phyloP scores from a whole-genome alignment of 2,329 filamentous ascomycete species.

The Escovopsis sp. region DNA sequence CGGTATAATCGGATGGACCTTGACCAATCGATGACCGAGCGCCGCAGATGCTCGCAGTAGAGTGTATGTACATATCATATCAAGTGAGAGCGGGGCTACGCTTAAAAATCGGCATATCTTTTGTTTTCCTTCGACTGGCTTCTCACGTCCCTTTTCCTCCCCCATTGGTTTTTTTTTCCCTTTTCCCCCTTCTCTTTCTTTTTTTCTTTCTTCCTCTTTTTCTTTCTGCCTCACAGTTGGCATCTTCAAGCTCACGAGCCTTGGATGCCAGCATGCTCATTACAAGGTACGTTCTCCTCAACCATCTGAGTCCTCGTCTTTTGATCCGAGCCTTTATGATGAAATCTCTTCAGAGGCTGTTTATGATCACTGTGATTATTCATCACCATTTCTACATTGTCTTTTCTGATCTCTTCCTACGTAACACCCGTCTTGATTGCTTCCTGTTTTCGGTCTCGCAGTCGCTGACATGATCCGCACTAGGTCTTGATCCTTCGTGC shows the following conservation, averaged over 20 bases:
- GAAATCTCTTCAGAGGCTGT: conserved; percentile 31
- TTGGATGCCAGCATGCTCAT: not conserved
- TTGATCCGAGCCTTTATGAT: conserved; percentile 19
- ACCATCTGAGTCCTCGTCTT: not conserved
- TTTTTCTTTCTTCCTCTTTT: conserved; percentile 10
- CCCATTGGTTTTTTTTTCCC: too few species aligned
- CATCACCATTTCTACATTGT: conserved; percentile 7
- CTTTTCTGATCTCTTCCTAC: not conserved
- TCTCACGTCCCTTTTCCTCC: too few species aligned
- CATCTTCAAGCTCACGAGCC: not conserved
- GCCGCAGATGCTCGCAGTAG: too few species aligned
- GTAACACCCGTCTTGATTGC: not conserved
- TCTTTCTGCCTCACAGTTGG: not conserved
- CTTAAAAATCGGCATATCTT: conserved; percentile 23
- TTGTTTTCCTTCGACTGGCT: too few species aligned
- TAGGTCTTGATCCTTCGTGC: too few species aligned
- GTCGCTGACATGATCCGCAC: too few species aligned
- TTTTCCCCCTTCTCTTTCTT: conserved; percentile 9
- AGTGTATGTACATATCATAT: too few species aligned
- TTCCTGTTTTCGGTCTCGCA: not conserved
- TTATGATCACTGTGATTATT: conserved; percentile 29
- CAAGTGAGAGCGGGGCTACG: conserved; percentile 20
- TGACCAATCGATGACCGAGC: too few species aligned
- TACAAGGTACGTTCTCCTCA: conserved; percentile 12
- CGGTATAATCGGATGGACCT: too few species aligned